These are phyloP conservation scores for Ailanthus altissimus DNA, from an alignment of 345 rosid species.

Conservation along the genomic window DNA sequence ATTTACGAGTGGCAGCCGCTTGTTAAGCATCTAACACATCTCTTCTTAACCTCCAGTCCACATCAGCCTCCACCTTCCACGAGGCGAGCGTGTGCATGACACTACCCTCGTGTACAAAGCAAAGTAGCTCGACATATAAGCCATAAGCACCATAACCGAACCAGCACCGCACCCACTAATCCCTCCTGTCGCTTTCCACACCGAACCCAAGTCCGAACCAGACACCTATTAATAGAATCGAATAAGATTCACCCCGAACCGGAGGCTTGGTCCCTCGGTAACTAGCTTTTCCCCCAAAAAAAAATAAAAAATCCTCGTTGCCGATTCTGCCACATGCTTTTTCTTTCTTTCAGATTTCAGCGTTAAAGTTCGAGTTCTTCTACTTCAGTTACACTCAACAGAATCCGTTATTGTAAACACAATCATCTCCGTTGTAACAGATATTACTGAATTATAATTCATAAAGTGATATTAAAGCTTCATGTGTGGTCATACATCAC, in stretches of 20 bases:
- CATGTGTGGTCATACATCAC: not conserved
- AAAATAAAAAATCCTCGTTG: not conserved
- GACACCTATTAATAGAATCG: not conserved
- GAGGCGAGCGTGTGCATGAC: slow-evolving; percentile 9
- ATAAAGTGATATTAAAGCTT: not conserved
- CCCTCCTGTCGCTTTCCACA: not conserved
- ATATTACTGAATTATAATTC: not conserved
- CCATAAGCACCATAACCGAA: not conserved
- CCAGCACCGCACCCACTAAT: not conserved
- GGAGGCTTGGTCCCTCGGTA: not conserved
- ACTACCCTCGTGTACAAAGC: not conserved
- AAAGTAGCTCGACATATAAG: slow-evolving; percentile 25
- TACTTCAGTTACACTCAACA: slow-evolving; percentile 26
- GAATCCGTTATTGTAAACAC: slow-evolving; percentile 1
- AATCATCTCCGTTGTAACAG: slow-evolving; percentile 3
- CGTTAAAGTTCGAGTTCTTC: slow-evolving; percentile 27
- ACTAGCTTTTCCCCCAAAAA: not conserved
- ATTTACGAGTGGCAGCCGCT: slow-evolving; percentile 10
- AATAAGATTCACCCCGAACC: slow-evolving; percentile 1
- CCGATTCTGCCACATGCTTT: not conserved
- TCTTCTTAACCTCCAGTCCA: not conserved
- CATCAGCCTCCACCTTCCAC: slow-evolving; percentile 5
- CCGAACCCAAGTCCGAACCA: slow-evolving; percentile 18
- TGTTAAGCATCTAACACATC: slow-evolving; percentile 15
- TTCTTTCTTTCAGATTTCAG: not conserved